Base-by-base conservation (phyloP, 2,329 filamentous ascomycete species). In the Claviceps africana region DNA sequence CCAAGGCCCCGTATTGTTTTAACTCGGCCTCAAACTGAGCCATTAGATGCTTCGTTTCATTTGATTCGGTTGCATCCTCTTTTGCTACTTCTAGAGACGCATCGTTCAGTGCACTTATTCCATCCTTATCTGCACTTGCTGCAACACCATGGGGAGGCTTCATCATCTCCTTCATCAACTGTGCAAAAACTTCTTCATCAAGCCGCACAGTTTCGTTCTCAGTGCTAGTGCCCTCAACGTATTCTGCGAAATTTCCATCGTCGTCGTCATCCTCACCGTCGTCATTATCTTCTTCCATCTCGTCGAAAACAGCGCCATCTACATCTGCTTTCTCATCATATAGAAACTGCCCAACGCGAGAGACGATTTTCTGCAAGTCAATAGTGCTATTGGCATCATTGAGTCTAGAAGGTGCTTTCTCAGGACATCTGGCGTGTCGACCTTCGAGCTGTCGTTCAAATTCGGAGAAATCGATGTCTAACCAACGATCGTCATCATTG, bases 141-240 rank as follows among this genome's bases (percentile, higher is more conserved):
- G 33, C 37, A 33, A n/a, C 25, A 31, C 30, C 2, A 17, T 47
- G 44, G 28, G 75, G 72, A 45, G 82, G 73, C 0, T 86, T 87
- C 83, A 93, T 90, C 83, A 94, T 90, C 62, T 94, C 86, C 55
- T 82, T 81, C 88, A 98, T 95, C 77, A 95, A 88, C 51, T 73
- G 79, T 9, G 85, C 77, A 59, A 96, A 95, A 51, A 91, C 85
- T 37, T 83, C 80, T 65, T 97, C 90, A 57, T 95, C 82, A 58
- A 94, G 91, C 53, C 82, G 85, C 6, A 86, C 80, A 46, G 85
- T 84, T 58, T 83, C 83, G 56, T 89, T 85, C 60, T 88, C 85
- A 21, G 78, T 79, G 30, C 28, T n/a, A 9, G 25, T 25, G 19
- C 37, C 25, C 8, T 11, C 39, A 4, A 44, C 37, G 13, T 28